phyloP scores from a whole-genome alignment of 2,329 filamentous ascomycete genomes.

The Ceratocystis ficicola region DNA sequence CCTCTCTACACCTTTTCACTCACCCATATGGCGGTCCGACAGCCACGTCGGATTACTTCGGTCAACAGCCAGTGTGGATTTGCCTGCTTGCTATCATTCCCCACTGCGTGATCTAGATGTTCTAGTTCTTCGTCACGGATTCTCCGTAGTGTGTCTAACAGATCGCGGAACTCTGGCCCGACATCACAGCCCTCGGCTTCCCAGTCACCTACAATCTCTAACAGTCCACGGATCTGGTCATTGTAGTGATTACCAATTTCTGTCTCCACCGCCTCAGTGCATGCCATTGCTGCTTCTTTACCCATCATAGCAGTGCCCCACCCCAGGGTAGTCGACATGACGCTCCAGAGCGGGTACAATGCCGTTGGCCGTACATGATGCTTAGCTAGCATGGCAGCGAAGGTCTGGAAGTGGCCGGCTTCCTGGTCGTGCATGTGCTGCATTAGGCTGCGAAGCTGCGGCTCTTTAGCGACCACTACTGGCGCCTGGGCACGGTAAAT shows the following conservation, averaged over 20 bases:
- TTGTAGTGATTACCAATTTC: constrained; percentile 97
- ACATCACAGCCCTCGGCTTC: constrained; percentile 66
- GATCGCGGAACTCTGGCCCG: constrained; percentile 59
- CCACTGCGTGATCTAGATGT: constrained; percentile 88
- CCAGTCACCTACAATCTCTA: constrained; percentile 70
- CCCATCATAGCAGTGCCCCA: constrained; percentile 86
- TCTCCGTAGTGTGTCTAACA: constrained; percentile 62
- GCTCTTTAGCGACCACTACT: constrained; percentile 64
- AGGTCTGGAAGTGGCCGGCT: constrained; percentile 71
- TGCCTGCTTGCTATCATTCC: constrained; percentile 83
- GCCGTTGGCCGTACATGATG: constrained; percentile 87
- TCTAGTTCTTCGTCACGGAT: constrained; percentile 95
- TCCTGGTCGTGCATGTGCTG: constrained; percentile 98
- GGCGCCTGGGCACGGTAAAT: constrained; percentile 89
- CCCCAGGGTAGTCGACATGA: constrained; percentile 66
- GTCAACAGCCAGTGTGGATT: constrained; percentile 82
- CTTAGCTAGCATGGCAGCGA: constrained; percentile 69
- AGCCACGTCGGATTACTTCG: constrained; percentile 77
- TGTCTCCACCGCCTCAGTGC: constrained; percentile 95
- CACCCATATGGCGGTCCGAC: constrained; percentile 83
- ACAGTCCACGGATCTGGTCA: constrained; percentile 66
- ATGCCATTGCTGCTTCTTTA: constrained; percentile 92
- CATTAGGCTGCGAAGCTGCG: constrained; percentile 83
- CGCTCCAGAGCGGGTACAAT: constrained; percentile 82
- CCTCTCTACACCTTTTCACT: constrained; percentile 54